Conservation (phyloP, 169 alveolate species). For the Plasmodium inui region DNA sequence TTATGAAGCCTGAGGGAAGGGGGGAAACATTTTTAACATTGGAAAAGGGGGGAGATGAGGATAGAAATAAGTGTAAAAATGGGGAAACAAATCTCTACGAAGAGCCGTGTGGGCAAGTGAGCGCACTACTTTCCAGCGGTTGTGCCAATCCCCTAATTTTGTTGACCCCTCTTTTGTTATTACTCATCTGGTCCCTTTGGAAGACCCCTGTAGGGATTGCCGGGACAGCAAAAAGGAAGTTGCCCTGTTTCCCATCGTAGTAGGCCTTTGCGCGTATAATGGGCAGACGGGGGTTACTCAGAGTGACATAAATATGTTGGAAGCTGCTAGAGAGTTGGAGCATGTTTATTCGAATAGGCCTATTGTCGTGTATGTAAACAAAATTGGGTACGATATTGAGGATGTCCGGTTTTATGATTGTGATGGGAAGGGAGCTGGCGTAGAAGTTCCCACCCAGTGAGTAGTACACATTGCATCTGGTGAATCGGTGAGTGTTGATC, state of each 20-base stretch:
- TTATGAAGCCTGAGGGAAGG: constrained; percentile 22
- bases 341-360: constrained; percentile 33
- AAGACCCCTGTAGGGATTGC: constrained; percentile 24
- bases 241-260: neutral
- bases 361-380: constrained; percentile 10
- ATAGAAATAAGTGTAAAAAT: neutral
- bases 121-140: neutral
- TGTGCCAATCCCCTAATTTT: neutral
- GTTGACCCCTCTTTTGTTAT: neutral
- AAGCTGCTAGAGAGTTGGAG: constrained; percentile 16
- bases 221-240: constrained; percentile 30
- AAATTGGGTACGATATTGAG: constrained; percentile 31
- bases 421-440: constrained; percentile 6
- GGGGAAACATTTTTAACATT: neutral
- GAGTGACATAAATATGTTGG: constrained; percentile 21
- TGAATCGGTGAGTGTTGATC: neutral
- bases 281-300: constrained; percentile 22
- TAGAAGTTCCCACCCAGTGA: constrained; percentile 32
- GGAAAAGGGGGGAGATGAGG: neutral
- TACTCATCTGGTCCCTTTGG: constrained; percentile 23
- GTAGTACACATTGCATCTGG: constrained; percentile 10
- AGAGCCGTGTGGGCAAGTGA: neutral
- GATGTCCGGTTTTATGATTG: constrained; percentile 61
- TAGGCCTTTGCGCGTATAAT: constrained; percentile 37
- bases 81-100: neutral